Base-by-base conservation (phyloP, 23 red algal genomes). In the Gracilaria domingensis region DNA sequence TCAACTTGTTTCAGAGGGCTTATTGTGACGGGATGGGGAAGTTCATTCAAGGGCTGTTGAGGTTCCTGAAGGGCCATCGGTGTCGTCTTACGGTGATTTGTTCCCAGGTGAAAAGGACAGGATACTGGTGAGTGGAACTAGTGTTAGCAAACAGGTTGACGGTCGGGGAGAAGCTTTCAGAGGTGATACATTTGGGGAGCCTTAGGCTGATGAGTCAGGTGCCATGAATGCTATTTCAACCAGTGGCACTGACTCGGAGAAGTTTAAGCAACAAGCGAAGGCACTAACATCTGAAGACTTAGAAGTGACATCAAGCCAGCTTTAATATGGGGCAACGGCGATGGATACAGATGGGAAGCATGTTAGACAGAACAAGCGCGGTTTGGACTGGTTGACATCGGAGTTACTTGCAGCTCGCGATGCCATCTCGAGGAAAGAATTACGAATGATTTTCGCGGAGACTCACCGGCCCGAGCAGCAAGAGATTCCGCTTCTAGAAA, bases 391-490 rank as follows among this genome's bases (percentile, higher is more conserved):
- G 84, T 33, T 88, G 24, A 88, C 84, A 16, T 39, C 35, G 54
- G 84, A 88, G 44, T 54, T 88, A 9, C 84, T 88, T 4, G 30
- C 67, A 25, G 84, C 84, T 57, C 84, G 84, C 14, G 84, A 88
- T 76, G 44, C 84, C 9, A 88, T 88, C 38, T 88, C 84, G 12
- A 62, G 84, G 35, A 72, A 88, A 56, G 84, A 88, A 57, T 69
- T 88, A 20, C 84, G 78, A 47, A 88, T 88, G 84, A 88, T 69
- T 18, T 88, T 88, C 59, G 84, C 84, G 33, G 84, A 88, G 51
- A 88, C 84, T 48, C 84, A 88, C 16, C 45, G 84, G 8, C 28
- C 60, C 8, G 84, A 88, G 14, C 84, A 88, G 21, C 59, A 88
- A 34, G 84, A 88, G 53, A 75, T 88, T 75, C 65, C 78, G 21